A percentile compares a stretch with the other conserved stretches of the same genome.
Evolutionary conservation across 2,329 filamentous ascomycete species (phyloP).

Genomic region (Trichoderma simmonsii): DNA sequence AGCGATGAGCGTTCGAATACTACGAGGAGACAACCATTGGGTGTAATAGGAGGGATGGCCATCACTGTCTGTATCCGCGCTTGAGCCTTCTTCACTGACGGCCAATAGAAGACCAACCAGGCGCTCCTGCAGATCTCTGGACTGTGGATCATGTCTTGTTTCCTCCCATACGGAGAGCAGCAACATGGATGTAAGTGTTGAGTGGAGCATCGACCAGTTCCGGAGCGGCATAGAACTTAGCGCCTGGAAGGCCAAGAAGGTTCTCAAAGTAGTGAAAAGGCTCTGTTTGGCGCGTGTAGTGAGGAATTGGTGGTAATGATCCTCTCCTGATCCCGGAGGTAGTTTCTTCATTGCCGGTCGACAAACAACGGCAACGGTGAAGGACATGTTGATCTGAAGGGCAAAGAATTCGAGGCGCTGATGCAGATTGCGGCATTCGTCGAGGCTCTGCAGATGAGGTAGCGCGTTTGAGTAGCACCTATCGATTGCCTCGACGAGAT

Average conservation of each 20-base stretch:
- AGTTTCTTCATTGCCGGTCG: neutral
- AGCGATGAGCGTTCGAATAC: too few species aligned
- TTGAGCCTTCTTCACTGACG: too few species aligned
- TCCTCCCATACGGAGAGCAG: neutral
- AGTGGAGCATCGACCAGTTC: neutral
- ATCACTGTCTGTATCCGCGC: too few species aligned
- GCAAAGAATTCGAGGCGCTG: too few species aligned
- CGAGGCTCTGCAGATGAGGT: too few species aligned
- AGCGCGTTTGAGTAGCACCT: too few species aligned
- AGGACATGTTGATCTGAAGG: neutral
- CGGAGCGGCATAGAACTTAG: neutral
- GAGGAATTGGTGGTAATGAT: neutral
- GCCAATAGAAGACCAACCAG: too few species aligned
- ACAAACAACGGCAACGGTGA: neutral
- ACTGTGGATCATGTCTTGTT: neutral
- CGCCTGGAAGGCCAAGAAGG: neutral
- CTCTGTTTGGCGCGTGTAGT: neutral
- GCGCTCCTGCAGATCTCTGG: too few species aligned
- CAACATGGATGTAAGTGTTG: neutral
- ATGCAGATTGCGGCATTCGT: too few species aligned
- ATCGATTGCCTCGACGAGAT: neutral
- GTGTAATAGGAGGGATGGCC: too few species aligned
- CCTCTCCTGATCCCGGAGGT: neutral
- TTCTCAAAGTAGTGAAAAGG: neutral
- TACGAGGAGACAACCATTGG: too few species aligned